Evolutionary conservation across 768 basidiomycete genomes (phyloP).

Genomic region (Melanogaster broomeanus): DNA sequence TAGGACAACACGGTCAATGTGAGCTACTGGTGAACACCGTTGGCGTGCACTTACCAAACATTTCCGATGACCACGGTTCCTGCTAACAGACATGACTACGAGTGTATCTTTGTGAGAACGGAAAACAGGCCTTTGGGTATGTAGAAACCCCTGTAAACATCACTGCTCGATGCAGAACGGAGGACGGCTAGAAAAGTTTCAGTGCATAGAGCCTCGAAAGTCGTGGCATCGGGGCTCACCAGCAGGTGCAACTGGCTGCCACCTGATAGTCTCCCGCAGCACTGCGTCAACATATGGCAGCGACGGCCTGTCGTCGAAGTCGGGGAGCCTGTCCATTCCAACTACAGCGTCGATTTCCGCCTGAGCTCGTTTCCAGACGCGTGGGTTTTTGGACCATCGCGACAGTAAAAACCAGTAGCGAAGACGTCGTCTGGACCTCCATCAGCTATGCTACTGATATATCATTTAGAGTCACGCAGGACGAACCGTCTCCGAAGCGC

Average conservation of each 20-base stretch:
- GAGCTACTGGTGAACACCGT: not conserved
- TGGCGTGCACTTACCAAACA: slow-evolving; percentile 5
- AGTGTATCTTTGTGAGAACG: not conserved
- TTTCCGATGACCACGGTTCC: slow-evolving; percentile 16
- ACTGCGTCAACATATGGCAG: slow-evolving; percentile 14
- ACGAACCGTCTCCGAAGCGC: slow-evolving; percentile 8
- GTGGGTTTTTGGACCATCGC: slow-evolving; percentile 16
- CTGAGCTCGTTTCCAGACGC: slow-evolving; percentile 8
- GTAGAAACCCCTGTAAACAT: slow-evolving; percentile 44
- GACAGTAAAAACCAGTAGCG: slow-evolving; percentile 7
- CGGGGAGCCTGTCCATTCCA: slow-evolving; percentile 6
- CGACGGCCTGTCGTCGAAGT: slow-evolving; percentile 6
- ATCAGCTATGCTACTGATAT: not conserved
- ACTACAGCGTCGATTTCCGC: slow-evolving; percentile 9
- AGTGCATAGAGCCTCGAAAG: not conserved
- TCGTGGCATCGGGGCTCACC: not conserved
- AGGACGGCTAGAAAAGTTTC: slow-evolving; percentile 9
- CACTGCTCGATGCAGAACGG: slow-evolving; percentile 35
- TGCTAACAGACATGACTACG: not conserved
- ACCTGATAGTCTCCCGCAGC: slow-evolving; percentile 10
- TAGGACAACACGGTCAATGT: not conserved
- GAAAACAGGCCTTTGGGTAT: slow-evolving; percentile 47
- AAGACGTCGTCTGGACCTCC: not conserved
- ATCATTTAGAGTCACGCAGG: not conserved
- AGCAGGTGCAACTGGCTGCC: slow-evolving; percentile 9